These are phyloP conservation scores for Entophlyctis luteolus DNA, from an alignment of 192 early-diverging fungal genomes.

Conservation along the genomic window DNA sequence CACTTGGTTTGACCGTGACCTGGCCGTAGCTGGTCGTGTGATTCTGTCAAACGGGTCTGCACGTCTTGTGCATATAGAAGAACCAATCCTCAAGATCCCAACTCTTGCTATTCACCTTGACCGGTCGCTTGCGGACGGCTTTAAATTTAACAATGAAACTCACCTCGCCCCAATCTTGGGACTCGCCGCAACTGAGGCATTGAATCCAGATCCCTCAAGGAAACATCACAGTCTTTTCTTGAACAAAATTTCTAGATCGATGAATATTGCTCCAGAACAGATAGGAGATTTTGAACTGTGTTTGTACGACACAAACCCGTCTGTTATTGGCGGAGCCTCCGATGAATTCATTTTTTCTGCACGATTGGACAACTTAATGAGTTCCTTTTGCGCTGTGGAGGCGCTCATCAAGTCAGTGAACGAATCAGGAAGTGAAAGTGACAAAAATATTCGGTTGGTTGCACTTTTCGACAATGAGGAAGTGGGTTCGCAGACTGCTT, in stretches of 20 bases:
- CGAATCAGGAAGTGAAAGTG: slow-evolving; percentile 40
- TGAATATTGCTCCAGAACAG: slow-evolving; percentile 63
- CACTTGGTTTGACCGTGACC: slow-evolving; percentile 99
- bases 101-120: slow-evolving; percentile 97
- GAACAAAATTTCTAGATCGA: slow-evolving; percentile 69
- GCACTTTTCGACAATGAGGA: slow-evolving; percentile 98
- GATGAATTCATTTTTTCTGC: slow-evolving; percentile 93
- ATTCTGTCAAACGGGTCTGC: slow-evolving; percentile 69
- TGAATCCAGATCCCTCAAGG: slow-evolving; percentile 25
- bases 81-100: slow-evolving; percentile 91
- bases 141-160: slow-evolving; percentile 93
- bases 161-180: slow-evolving; percentile 87
- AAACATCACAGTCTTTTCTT: slow-evolving; percentile 84
- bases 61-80: slow-evolving; percentile 74
- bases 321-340: slow-evolving; percentile 82
- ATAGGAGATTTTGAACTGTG: slow-evolving; percentile 97
- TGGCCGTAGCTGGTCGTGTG: slow-evolving; percentile 90
- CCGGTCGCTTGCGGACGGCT: slow-evolving; percentile 64
- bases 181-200: slow-evolving; percentile 22
- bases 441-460: slow-evolving; percentile 77
- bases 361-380: slow-evolving; percentile 93
- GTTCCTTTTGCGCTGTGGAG: slow-evolving; percentile 85
- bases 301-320: slow-evolving; percentile 90
- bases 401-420: slow-evolving; percentile 53
- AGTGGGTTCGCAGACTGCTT: slow-evolving; percentile 85